Evolutionary conservation across 2,329 filamentous ascomycete species (phyloP).

Genomic region (Paecilomyces niveus): DNA sequence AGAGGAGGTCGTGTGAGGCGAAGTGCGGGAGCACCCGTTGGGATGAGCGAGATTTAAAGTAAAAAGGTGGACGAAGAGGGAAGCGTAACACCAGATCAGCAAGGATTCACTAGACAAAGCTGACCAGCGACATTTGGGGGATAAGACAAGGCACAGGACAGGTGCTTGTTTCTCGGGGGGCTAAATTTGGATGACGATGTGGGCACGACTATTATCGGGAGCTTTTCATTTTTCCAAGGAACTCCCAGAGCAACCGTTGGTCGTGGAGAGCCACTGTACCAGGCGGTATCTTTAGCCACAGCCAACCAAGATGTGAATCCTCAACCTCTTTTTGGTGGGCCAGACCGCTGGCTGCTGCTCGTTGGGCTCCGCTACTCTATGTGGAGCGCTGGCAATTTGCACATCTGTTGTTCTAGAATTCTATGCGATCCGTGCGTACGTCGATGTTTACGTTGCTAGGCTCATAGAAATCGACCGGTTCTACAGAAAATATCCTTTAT

Average conservation of each 20-base stretch:
- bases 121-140: background rate
- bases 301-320: background rate
- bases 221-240: background rate
- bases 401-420: background rate
- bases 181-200: background rate
- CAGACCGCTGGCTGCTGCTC: background rate
- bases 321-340: background rate
- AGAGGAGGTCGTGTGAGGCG: background rate
- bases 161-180: background rate
- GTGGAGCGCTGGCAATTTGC: background rate
- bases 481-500: background rate
- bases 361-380: background rate
- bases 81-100: background rate
- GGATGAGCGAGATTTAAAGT: background rate
- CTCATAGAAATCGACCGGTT: background rate
- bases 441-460: background rate
- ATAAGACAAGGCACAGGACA: background rate
- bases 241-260: background rate
- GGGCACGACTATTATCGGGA: background rate
- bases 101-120: background rate
- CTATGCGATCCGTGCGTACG: background rate
- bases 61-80: background rate
- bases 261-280: background rate
- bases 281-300: background rate
- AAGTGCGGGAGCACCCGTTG: background rate